Conservation (phyloP, 1,284 basidiomycete species). For the Malassezia nana region DNA sequence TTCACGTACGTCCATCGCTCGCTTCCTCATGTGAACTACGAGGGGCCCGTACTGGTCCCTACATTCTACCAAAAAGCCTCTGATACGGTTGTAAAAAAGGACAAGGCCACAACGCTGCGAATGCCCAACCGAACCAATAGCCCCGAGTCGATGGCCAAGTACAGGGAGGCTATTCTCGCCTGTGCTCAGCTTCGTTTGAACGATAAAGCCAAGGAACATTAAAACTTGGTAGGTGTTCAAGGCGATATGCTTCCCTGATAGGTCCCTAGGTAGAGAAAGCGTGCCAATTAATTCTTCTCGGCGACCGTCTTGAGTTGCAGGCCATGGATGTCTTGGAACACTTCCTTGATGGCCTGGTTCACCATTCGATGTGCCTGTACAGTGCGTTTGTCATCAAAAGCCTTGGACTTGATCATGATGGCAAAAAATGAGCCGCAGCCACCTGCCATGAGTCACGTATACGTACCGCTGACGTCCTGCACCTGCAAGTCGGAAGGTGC, state of each 20-base stretch:
- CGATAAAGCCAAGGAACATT: no score
- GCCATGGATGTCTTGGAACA: conserved; percentile 85
- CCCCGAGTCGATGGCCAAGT: not conserved
- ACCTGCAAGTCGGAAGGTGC: conserved; percentile 52
- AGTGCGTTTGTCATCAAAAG: conserved; percentile 73
- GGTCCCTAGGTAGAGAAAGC: not conserved
- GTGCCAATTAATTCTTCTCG: not conserved
- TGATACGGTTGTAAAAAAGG: not conserved
- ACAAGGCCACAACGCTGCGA: not conserved
- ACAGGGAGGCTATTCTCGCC: not conserved
- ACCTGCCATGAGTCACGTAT: conserved; percentile 54
- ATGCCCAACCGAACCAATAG: not conserved
- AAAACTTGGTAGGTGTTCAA: no score
- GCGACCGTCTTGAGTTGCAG: conserved; percentile 54
- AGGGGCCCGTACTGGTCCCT: not conserved
- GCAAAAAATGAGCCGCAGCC: conserved; percentile 95
- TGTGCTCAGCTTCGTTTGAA: not conserved
- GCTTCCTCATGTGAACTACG: not conserved
- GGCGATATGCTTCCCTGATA: not conserved
- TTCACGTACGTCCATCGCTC: not conserved
- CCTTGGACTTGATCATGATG: conserved; percentile 71
- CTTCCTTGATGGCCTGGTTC: conserved; percentile 73
- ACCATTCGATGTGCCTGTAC: conserved; percentile 92
- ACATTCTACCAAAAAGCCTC: not conserved
- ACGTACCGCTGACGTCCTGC: conserved; percentile 49